Base-by-base conservation (phyloP, 108 stramenopile species). In the Epithemia pelagica region DNA sequence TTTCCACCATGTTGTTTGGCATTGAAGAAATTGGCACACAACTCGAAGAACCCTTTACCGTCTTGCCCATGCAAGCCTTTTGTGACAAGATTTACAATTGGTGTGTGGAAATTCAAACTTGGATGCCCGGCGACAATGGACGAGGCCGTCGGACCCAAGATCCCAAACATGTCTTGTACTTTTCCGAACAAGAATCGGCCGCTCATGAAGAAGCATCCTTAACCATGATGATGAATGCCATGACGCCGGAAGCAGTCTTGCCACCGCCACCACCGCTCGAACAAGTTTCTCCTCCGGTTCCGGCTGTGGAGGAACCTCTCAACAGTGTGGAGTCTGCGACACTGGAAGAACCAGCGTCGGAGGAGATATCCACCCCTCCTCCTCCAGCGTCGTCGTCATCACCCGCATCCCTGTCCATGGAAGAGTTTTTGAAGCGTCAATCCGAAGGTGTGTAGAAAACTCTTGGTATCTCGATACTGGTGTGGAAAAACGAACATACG, bases 41-140 rank as follows among this genome's bases (percentile, higher is more conserved):
- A 60, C 54, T 89, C 46, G 87, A 89, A 72, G 87, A 89, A 46
- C 87, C 87, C 21, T 89, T 89, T 59, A 85, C 82, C 21, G 78
- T 89, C 31, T 66, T 89, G 5, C 92, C 92, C 24, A 82, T 79
- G 82, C 87, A 89, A 66, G 84, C 74, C 21, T 89, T 89, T 60
- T 89, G 88, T 64, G 88, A 89, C 61, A 87, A 82, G 69, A 84
- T 87, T 72, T 71, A 61, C 8, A 73, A 73, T 51, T 76, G 74
- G 68, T 84, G 83, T 57, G 71, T 69, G n/a, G 83, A 84, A 55
- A 84, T 84, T 61, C 66, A 78, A 10, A 61, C 74, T 23, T 84
- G 80, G 78, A 28, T 54, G 22, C 61, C 69, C 8, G 80, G 80
- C 55, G 81, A 78, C 60, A 80, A 76, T 60, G 79, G 72, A 46